Evolutionary conservation across 768 basidiomycete species (phyloP).

Genomic region (Phanerochaete sordida): DNA sequence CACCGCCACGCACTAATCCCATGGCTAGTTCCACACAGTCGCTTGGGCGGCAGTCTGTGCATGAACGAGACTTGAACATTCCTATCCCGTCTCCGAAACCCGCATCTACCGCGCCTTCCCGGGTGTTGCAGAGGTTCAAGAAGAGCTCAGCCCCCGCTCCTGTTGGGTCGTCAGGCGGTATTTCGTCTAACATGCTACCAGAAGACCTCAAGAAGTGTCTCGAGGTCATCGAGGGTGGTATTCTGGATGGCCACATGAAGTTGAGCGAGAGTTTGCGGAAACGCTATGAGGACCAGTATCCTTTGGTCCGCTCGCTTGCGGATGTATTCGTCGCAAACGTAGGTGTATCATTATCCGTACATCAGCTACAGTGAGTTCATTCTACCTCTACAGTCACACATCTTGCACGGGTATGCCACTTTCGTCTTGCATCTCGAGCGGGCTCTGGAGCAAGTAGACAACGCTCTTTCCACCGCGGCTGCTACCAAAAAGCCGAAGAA

Average conservation of each 20-base stretch:
- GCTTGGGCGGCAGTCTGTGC: slow-evolving; percentile 64
- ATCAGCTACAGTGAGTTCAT: slow-evolving; percentile 7
- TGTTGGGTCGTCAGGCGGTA: slow-evolving; percentile 42
- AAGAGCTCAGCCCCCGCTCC: slow-evolving; percentile 52
- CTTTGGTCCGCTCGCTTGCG: slow-evolving; percentile 86
- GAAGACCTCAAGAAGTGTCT: slow-evolving; percentile 84
- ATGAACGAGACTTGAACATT: slow-evolving; percentile 41
- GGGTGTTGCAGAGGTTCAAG: slow-evolving; percentile 66
- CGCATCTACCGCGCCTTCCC: slow-evolving; percentile 25
- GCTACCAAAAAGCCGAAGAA: slow-evolving; percentile 77
- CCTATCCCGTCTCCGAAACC: slow-evolving; percentile 38
- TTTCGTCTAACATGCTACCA: slow-evolving; percentile 79
- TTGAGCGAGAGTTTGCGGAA: slow-evolving; percentile 83
- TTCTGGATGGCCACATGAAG: slow-evolving; percentile 85
- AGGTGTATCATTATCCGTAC: slow-evolving; percentile 30
- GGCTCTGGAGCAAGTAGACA: slow-evolving; percentile 84
- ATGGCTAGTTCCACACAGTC: slow-evolving; percentile 68
- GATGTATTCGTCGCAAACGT: slow-evolving; percentile 97
- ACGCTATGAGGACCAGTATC: slow-evolving; percentile 94
- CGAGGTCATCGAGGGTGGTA: slow-evolving; percentile 81
- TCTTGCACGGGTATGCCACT: slow-evolving; percentile 89
- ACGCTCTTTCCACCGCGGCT: slow-evolving; percentile 59
- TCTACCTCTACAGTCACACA: slow-evolving; percentile 64
- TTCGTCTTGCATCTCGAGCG: slow-evolving; percentile 94
- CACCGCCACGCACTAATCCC: slow-evolving; percentile 52